Evolutionary conservation across 73 alveolate species (phyloP).

Genomic region (Tetrahymena elliotti): DNA sequence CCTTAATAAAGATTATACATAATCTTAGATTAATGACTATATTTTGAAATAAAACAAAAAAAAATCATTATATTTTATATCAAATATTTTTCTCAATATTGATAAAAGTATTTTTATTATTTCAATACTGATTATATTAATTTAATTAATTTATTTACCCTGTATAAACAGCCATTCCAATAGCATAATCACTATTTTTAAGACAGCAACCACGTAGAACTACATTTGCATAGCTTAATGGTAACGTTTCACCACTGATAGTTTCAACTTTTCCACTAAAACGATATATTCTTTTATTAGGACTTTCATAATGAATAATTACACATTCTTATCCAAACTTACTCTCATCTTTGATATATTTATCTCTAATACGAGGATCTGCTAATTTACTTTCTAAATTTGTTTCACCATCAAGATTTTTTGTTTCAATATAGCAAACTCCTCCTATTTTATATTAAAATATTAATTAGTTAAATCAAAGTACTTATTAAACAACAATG

Average conservation of each 20-base stretch:
- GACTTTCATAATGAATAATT: slow-evolving; percentile 19
- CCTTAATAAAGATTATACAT: slow-evolving; percentile 63
- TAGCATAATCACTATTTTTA: slow-evolving; percentile 70
- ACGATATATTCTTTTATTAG: slow-evolving; percentile 6
- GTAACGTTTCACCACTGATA: not conserved
- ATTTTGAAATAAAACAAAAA: not conserved
- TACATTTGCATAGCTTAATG: slow-evolving; percentile 56
- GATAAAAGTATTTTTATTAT: too few species aligned
- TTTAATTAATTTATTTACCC: slow-evolving; percentile 13
- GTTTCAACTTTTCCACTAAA: slow-evolving; percentile 8
- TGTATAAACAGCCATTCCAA: slow-evolving; percentile 77
- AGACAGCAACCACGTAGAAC: slow-evolving; percentile 82
- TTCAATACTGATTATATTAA: too few species aligned
- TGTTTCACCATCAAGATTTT: slow-evolving; percentile 94
- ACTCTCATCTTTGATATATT: slow-evolving; percentile 7
- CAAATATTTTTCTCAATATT: too few species aligned
- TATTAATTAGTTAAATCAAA: too few species aligned
- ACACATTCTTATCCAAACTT: slow-evolving; percentile 2
- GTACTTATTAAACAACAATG: too few species aligned
- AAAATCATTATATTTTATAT: too few species aligned
- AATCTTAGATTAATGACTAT: slow-evolving; percentile 78
- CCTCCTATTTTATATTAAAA: slow-evolving; percentile 32
- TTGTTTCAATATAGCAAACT: slow-evolving; percentile 86
- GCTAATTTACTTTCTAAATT: slow-evolving; percentile 70
- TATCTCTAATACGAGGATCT: not conserved